These are phyloP conservation scores for Sugiyamaella mastotermitis DNA, from an alignment of 805 yeast species.

Conservation along the genomic window DNA sequence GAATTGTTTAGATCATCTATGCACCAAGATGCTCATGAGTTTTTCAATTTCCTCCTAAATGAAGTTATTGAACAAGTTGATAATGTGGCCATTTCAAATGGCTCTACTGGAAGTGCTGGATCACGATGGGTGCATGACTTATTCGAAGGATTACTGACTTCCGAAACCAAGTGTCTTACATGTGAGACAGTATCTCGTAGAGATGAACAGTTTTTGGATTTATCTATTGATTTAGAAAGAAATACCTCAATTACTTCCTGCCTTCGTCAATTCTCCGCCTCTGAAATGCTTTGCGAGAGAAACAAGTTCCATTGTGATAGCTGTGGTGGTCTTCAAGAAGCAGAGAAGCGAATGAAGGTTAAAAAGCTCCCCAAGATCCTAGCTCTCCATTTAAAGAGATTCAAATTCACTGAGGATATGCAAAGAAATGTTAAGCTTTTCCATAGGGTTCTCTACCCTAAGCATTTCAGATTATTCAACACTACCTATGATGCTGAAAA, in stretches of 20 bases:
- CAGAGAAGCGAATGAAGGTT: constrained; percentile 80
- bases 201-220: constrained; percentile 81
- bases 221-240: constrained; percentile 76
- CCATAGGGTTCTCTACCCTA: constrained; percentile 77
- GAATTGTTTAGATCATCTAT: constrained; percentile 79
- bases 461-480: constrained; percentile 56
- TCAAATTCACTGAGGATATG: constrained; percentile 80
- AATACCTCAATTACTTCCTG: constrained; percentile 73
- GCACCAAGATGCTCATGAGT: constrained; percentile 99
- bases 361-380: constrained; percentile 71
- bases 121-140: constrained; percentile 51
- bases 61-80: constrained; percentile 50
- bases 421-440: constrained; percentile 81
- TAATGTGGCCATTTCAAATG: constrained; percentile 4
- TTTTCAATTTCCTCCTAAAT: constrained; percentile 79
- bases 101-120: constrained; percentile 4
- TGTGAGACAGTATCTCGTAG: constrained; percentile 80
- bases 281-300: constrained; percentile 77
- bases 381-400: constrained; percentile 82
- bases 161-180: constrained; percentile 82
- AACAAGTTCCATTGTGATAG: constrained; percentile 91
- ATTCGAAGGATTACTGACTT: constrained; percentile 80
- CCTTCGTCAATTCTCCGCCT: constrained; percentile 72
- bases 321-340: constrained; percentile 89
- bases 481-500: constrained; percentile 52